These are phyloP conservation scores for Solanum hybrid DNA, from an alignment of 305 asterid species.

Conservation along the genomic window DNA sequence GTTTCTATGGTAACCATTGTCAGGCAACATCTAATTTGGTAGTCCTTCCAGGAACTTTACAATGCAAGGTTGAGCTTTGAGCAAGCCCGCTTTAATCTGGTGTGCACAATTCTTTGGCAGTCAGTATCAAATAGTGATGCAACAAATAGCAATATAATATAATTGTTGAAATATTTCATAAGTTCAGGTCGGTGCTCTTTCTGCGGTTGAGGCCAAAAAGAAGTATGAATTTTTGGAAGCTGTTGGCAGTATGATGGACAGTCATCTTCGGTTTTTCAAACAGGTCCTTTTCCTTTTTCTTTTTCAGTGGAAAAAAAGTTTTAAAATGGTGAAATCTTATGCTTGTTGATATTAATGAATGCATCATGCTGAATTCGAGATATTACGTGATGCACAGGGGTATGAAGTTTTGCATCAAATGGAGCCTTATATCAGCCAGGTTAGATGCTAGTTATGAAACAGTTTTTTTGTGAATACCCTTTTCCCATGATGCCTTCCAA, in stretches of 20 bases:
- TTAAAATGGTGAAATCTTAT: background rate
- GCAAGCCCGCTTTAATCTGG: slow-evolving; percentile 93
- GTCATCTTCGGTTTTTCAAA: slow-evolving; percentile 79
- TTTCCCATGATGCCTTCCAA: background rate
- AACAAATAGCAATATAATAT: background rate
- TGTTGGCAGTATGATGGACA: slow-evolving; percentile 78
- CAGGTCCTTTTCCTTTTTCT: slow-evolving; percentile 36
- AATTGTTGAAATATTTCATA: background rate
- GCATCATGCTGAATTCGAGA: slow-evolving; percentile 22
- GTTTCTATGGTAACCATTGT: slow-evolving; percentile 55
- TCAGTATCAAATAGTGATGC: background rate
- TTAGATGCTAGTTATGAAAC: slow-evolving; percentile 8
- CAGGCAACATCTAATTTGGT: slow-evolving; percentile 73
- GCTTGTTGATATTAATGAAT: background rate
- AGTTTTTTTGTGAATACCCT: background rate
- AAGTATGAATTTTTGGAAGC: slow-evolving; percentile 85
- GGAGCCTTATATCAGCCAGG: slow-evolving; percentile 96
- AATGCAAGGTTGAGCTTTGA: slow-evolving; percentile 79
- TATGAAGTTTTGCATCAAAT: slow-evolving; percentile 85
- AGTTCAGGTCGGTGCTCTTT: slow-evolving; percentile 74
- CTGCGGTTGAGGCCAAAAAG: slow-evolving; percentile 86
- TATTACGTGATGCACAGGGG: slow-evolving; percentile 39
- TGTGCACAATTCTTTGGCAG: slow-evolving; percentile 21
- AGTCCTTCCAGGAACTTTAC: slow-evolving; percentile 98
- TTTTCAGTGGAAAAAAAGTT: slow-evolving; percentile 38